Conservation (phyloP, 164 flowering plant species). For the Taxillus chinensis region DNA sequence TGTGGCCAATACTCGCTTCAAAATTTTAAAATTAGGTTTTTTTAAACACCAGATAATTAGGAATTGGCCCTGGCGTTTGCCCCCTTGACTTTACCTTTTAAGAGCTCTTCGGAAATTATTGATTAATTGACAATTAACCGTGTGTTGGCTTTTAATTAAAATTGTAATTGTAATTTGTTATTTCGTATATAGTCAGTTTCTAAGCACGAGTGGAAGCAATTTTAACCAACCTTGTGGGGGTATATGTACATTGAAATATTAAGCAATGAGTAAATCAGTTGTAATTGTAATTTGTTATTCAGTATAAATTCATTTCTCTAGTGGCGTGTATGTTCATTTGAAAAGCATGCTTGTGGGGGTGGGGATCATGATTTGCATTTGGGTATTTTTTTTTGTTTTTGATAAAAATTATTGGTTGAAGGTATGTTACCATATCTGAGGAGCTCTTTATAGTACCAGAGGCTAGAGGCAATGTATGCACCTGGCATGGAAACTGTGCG, state of each 20-base stretch:
- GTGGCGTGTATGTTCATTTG: too few relatives aligned
- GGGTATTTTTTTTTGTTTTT: not conserved
- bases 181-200: too few relatives aligned
- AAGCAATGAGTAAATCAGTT: too few relatives aligned
- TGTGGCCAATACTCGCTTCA: not conserved
- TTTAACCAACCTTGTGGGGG: too few relatives aligned
- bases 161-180: too few relatives aligned
- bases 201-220: too few relatives aligned
- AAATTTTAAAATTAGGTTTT: not conserved
- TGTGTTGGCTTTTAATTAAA: not conserved
- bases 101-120: not conserved
- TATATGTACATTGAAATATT: too few relatives aligned
- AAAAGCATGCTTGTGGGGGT: not conserved
- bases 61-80: not conserved
- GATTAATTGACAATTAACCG: not conserved
- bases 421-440: not conserved
- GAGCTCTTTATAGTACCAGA: not conserved
- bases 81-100: not conserved
- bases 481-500: conserved; percentile 28
- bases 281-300: too few relatives aligned
- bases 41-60: too few relatives aligned
- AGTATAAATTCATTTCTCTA: too few relatives aligned
- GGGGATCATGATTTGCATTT: not conserved
- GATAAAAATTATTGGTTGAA: not conserved
- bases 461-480: conserved; percentile 16